Evolutionary conservation across 225 moss, liverwort and hornwort species (phyloP).

Genomic region (Marchantia polymorpha): DNA sequence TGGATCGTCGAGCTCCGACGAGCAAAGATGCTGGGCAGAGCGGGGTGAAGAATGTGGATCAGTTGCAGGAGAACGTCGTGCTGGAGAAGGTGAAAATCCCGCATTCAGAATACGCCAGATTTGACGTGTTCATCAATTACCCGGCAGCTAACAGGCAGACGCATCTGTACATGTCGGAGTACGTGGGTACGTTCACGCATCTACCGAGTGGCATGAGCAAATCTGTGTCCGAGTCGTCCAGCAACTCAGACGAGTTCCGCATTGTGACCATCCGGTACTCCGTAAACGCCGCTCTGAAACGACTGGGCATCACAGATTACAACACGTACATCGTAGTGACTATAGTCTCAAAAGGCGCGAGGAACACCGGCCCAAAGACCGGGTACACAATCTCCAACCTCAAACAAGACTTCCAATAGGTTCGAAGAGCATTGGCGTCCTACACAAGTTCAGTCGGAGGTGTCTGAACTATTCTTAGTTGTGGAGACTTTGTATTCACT

Average conservation of each 20-base stretch:
- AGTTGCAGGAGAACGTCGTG: slow-evolving; percentile 31
- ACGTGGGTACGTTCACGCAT: neutral
- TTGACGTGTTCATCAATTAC: slow-evolving; percentile 47
- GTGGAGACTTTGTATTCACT: too few relatives aligned
- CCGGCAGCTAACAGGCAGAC: slow-evolving; percentile 33
- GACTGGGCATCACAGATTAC: too few relatives aligned
- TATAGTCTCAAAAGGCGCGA: too few relatives aligned
- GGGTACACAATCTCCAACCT: too few relatives aligned
- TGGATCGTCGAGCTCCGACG: slow-evolving; percentile 12
- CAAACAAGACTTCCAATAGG: too few relatives aligned
- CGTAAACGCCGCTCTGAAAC: neutral
- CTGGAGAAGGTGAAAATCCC: slow-evolving; percentile 38
- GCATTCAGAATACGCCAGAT: slow-evolving; percentile 23
- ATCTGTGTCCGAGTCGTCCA: neutral
- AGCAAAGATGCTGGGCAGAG: slow-evolving; percentile 6
- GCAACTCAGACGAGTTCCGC: neutral
- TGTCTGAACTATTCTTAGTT: too few relatives aligned
- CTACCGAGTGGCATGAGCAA: neutral
- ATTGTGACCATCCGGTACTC: neutral
- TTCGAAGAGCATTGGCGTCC: too few relatives aligned
- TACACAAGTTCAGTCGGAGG: too few relatives aligned
- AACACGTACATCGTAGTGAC: too few relatives aligned
- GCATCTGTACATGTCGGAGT: neutral
- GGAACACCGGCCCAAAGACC: too few relatives aligned
- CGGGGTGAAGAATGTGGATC: slow-evolving; percentile 13